Evolutionary conservation across 352 stramenopile species (phyloP), one percentile per base, ranked within the genome.

Genomic region (Phytophthora boehmeriae): DNA sequence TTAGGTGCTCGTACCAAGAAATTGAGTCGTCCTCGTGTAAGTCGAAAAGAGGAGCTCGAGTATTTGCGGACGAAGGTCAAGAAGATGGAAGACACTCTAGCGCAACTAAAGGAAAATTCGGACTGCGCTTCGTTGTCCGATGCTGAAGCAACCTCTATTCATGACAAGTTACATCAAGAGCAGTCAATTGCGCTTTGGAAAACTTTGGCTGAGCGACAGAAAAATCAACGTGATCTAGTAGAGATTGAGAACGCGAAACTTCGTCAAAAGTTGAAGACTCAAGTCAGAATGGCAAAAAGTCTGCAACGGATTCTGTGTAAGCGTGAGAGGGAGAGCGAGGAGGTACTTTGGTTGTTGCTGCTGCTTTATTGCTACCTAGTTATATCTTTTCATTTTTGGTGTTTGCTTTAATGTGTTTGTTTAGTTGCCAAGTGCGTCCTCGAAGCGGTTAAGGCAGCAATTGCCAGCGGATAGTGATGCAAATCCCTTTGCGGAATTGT

Each of bases 171-270:
- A 13, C 27, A 38, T 8, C 36, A 20, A 2, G 27, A 57, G 17
- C 39, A 54, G n/a, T 67, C 60, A 5, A 42, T 57, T 9, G 61
- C 51, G 11, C 57, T 75, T 9, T 86, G 76, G 76, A 67, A 75
- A 19, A 62, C 68, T 0, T 47, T 86, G 32, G 74, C 76, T 8
- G 43, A 54, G 25, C 59, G 72, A 9, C 76, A 86, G 52, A 72
- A 69, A 30, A 59, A 53, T 9, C 71, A 80, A 49, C 67, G 71
- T 1, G 58, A 75, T 20, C 32, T 52, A 17, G 59, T 68, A 8
- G 71, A 83, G 49, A 42, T 55, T 2, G 74, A 83, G 45, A 82
- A 86, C 52, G 54, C 48, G 17, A 67, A 68, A 23, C 57, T 86
- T n/a, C 67, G 68, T 27, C 35, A 65, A 14, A 77, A 80, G 22